Conservation (phyloP, 306 rosid genomes). For the Morella rubra region DNA sequence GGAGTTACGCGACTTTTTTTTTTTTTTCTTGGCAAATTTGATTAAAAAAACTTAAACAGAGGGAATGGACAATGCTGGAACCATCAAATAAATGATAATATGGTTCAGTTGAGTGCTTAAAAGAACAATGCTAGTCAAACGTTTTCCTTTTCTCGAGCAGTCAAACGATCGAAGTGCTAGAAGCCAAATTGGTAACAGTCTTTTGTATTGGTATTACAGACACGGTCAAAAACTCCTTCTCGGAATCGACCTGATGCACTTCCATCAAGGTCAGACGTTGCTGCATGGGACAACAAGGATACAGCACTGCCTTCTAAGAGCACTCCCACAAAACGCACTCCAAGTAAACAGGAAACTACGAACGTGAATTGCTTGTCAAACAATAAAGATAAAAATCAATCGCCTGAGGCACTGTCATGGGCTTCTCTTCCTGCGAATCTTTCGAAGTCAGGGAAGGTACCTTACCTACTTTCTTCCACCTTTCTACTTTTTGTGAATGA, state of each 20-base stretch:
- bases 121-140: neutral
- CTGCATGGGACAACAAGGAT: conserved; percentile 44
- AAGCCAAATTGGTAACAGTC: conserved; percentile 19
- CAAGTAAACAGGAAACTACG: conserved; percentile 59
- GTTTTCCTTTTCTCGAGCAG: no score
- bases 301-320: conserved; percentile 36
- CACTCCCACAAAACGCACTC: conserved; percentile 38
- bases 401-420: conserved; percentile 54
- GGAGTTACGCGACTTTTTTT: conserved; percentile 3
- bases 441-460: conserved; percentile 74
- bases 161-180: no score
- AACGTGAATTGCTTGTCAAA: conserved; percentile 43
- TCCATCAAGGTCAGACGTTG: conserved; percentile 46
- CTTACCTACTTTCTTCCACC: conserved; percentile 12
- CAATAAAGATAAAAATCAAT: conserved; percentile 41
- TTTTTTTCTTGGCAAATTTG: no score
- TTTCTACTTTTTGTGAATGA: neutral
- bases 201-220: conserved; percentile 47
- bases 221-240: conserved; percentile 32
- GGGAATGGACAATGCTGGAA: neutral
- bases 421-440: conserved; percentile 68
- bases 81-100: neutral
- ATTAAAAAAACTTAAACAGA: no score
- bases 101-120: neutral
- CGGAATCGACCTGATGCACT: conserved; percentile 43